Conservation (phyloP, 768 basidiomycete genomes). For the Lactifluus volemus region DNA sequence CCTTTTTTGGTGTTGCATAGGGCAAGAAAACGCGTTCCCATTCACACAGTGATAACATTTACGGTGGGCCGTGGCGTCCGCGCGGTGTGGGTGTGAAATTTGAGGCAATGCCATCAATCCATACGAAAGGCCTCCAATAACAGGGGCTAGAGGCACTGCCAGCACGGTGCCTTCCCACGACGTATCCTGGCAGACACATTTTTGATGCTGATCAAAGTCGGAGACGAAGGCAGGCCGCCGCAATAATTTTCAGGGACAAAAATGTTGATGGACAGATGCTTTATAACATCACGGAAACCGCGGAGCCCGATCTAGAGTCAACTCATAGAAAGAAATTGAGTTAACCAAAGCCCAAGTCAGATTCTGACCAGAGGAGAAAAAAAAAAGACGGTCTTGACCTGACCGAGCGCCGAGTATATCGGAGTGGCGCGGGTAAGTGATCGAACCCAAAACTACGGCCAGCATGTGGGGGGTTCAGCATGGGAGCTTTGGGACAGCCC, state of each 20-base stretch:
- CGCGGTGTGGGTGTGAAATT: not conserved
- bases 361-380: not conserved
- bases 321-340: not conserved
- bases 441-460: not conserved
- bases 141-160: not conserved
- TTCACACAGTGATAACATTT: not conserved
- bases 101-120: not conserved
- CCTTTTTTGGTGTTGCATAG: not conserved
- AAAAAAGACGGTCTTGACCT: not conserved
- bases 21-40: not conserved
- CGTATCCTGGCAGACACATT: not conserved
- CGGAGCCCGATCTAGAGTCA: constrained; percentile 3
- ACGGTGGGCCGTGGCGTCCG: not conserved
- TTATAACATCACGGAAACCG: not conserved
- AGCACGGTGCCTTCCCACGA: not conserved
- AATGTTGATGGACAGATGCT: not conserved
- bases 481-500: not conserved
- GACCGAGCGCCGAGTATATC: constrained; percentile 3
- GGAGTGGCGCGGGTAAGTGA: not conserved
- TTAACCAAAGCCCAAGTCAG: too few relatives aligned
- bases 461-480: not conserved
- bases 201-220: not conserved
- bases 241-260: not conserved
- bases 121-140: not conserved
- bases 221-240: not conserved